Evolutionary conservation across 768 basidiomycete species (phyloP).

Genomic region (Phallus indusiatus): DNA sequence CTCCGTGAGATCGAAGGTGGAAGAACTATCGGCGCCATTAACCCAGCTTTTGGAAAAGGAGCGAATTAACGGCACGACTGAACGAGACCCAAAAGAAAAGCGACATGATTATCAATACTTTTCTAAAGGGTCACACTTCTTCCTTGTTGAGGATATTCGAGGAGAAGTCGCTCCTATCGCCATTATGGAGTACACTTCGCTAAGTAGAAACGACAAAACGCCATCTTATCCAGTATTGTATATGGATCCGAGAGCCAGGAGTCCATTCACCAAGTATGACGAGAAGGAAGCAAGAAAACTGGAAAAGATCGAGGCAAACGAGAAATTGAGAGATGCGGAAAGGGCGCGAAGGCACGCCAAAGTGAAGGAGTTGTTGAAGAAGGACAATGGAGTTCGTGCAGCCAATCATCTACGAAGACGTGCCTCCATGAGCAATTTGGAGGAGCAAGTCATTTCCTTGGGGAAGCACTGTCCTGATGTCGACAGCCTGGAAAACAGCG

Average conservation of each 20-base stretch:
- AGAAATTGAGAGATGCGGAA: slow-evolving; percentile 30
- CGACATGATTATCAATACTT: slow-evolving; percentile 89
- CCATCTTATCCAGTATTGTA: slow-evolving; percentile 78
- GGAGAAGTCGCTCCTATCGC: slow-evolving; percentile 80
- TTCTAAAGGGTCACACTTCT: slow-evolving; percentile 58
- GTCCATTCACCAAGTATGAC: slow-evolving; percentile 69
- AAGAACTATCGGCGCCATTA: slow-evolving; percentile 33
- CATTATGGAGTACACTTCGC: slow-evolving; percentile 64
- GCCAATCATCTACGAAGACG: slow-evolving; percentile 58
- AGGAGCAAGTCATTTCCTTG: slow-evolving; percentile 34
- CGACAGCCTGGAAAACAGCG: slow-evolving; percentile 33
- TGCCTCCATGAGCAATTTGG: slow-evolving; percentile 54
- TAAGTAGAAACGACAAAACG: slow-evolving; percentile 38
- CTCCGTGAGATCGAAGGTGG: slow-evolving; percentile 22
- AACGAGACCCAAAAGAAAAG: slow-evolving; percentile 85
- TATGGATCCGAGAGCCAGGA: slow-evolving; percentile 63
- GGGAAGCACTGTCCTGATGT: slow-evolving; percentile 26
- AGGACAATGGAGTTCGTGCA: slow-evolving; percentile 20
- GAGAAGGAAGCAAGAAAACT: slow-evolving; percentile 61
- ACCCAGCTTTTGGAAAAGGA: slow-evolving; percentile 52
- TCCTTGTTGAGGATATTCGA: slow-evolving; percentile 86
- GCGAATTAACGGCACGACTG: slow-evolving; percentile 71
- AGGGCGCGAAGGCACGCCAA: slow-evolving; percentile 25
- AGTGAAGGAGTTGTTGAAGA: slow-evolving; percentile 20
- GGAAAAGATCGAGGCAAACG: slow-evolving; percentile 40